Evolutionary conservation across 176 grass and related monocot genomes (phyloP), one percentile per base, ranked within the genome.

Genomic region (Oryza australiensis): DNA sequence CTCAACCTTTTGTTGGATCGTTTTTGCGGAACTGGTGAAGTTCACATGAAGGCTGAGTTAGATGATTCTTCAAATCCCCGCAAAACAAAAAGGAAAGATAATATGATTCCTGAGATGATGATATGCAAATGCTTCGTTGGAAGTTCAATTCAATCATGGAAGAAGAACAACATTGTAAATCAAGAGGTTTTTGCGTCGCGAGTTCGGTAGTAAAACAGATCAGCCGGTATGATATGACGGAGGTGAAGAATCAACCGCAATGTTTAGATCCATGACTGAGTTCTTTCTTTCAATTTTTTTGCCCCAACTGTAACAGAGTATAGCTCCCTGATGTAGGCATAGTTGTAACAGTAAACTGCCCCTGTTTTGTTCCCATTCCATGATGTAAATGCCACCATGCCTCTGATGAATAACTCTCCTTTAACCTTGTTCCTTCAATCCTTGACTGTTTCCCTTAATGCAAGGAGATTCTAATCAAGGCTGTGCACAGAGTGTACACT

Each of bases 341-440:
- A 24, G 23, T 15, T 48, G 38, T 72, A 82, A 64, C 68, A 20
- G 57, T 72, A 82, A 64, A 37, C 38, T 73, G 69, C 40, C 80
- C 51, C 16, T 46, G 12, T 64, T 73, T 48, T 62, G 26, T 34
- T 64, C 23, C 53, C 55, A 64, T 82, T 80, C 64, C 64, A n/a
- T 55, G 53, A 33, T 72, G 68, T n/a, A 57, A 80, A 70, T 74
- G 71, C 20, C 18, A 29, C 26, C 45, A 33, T 68, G 11, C 5
- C 10, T 64, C 77, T 9, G 5, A 15, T 9, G 3, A n/a, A 62
- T 16, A 7, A 41, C 38, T 32, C 7, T 51, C 42, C 7, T 32
- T 16, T 55, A 49, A 3, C 28, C 3, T 30, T 23, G 70, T 37
- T 40, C 30, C 9, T 70, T 80, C 20, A 1, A 14, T 40, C 9